Evolutionary conservation across 306 rosid genomes (phyloP), one percentile per base, ranked within the genome.

Genomic region (Echinosophora koreensis): DNA sequence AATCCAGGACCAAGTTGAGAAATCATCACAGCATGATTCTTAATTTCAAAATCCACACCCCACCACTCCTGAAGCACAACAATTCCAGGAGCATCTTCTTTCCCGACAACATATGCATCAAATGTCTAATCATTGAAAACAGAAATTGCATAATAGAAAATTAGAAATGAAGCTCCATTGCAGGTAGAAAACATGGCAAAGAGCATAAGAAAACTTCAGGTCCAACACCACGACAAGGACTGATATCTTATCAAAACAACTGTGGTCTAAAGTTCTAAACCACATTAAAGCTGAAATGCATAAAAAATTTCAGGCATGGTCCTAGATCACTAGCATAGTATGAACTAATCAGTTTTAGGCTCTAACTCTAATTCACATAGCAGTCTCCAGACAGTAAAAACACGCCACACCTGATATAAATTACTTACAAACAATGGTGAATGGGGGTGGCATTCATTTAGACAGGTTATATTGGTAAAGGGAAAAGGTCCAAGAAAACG

Each of bases 51-150:
- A 76, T 93, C 98, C 51, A 93, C 92, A 38, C 98, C 98, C 97
- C 98, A 93, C 98, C 98, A 93, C 80, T 93, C 98, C 73, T 93
- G 98, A 58, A 93, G 87, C 78, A 93, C 97, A 69, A 91, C 95
- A 64, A 91, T 91, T 66, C 97, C 98, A 16, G 98, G 98, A 81
- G 93, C 95, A 60, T 86, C 89, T 8, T 89, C 88, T 87, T 86
- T 89, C 58, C 98, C 97, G 37, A 93, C 85, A 39, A 91, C 88
- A 86, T 91, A 93, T 10, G 90, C 97, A 83, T 91, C 91, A 70
- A 93, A 93, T 74, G 86, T 69, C 98, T 93, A 88, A 39, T 18
- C 82, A 85, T 55, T 51, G 7, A 62, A 46, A 83, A 56, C 54
- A 52, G 8, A 61, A 47, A 39, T 12, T 35, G 35, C 58, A 44